Conservation (phyloP, 1,284 basidiomycete species). For the Tilletia horrida region DNA sequence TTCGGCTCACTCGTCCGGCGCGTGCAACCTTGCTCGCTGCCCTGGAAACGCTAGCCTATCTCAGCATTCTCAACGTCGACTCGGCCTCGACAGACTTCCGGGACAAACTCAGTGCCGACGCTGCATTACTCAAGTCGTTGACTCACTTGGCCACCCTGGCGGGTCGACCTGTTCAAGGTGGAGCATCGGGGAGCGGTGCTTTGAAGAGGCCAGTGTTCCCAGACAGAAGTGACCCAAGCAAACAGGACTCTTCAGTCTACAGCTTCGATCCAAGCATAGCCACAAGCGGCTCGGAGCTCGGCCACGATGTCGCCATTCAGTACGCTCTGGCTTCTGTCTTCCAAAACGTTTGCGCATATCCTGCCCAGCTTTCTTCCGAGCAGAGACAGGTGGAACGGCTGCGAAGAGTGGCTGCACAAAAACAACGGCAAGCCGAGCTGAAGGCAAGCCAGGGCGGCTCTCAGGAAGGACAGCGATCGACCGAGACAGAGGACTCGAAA, state of each 20-base stretch:
- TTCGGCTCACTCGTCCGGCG: background rate
- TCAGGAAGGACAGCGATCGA: slow-evolving; percentile 8
- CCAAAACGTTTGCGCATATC: slow-evolving; percentile 34
- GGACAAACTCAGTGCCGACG: slow-evolving; percentile 18
- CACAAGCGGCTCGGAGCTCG: background rate
- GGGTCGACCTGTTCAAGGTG: background rate
- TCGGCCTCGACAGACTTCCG: slow-evolving; percentile 1
- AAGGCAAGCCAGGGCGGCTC: background rate
- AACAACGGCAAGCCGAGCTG: background rate
- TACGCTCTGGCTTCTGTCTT: slow-evolving; percentile 39
- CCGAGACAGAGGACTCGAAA: slow-evolving; percentile 17
- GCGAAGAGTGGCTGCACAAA: slow-evolving; percentile 20
- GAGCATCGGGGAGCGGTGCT: background rate
- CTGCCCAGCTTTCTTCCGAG: slow-evolving; percentile 30
- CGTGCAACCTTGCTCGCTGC: slow-evolving; percentile 27
- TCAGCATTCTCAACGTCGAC: slow-evolving; percentile 27
- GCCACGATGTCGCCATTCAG: slow-evolving; percentile 35
- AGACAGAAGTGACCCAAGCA: too few relatives aligned
- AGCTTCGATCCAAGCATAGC: background rate
- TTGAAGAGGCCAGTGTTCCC: too few relatives aligned
- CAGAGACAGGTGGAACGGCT: slow-evolving; percentile 41
- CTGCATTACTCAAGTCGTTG: slow-evolving; percentile 28
- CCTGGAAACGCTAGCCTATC: slow-evolving; percentile 43
- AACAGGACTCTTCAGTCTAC: too few relatives aligned
- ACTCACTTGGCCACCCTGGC: slow-evolving; percentile 14